Base-by-base conservation (phyloP, 2,329 filamentous ascomycete genomes). In the Penicillium olsonii region DNA sequence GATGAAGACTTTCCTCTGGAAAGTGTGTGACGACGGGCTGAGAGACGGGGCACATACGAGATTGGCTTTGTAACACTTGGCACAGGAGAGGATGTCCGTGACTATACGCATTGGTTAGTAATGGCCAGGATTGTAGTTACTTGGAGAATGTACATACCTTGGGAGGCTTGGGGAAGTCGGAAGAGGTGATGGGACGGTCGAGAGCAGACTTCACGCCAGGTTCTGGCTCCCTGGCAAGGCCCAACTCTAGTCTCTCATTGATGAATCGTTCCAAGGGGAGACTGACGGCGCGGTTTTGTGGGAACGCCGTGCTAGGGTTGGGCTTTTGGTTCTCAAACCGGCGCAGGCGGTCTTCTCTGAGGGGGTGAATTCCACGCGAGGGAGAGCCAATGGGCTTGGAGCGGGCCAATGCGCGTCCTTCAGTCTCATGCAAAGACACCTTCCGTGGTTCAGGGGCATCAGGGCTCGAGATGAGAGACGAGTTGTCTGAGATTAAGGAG, bases 241-340 rank as follows among this genome's bases (percentile, higher is more conserved):
- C 59, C 15, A 65, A 39, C n/a, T 68, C 62, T 10, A 66, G 31
- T 14, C 68, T 58, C 37, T 72, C 70, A 37, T 71, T 70, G 39
- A 73, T 72, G 34, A 72, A 73, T 3, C 70, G 66, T 49, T 71
- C 65, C 10, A 73, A 53, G 17, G 69, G 70, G 35, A 72, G 50
- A 50, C 70, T 73, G 9, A 71, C 66, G 0, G 64, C 57, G 20
- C 67, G 59, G 40, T 54, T 65, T 37, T 67, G 64, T n/a, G 62
- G 54, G 18, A 68, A 62, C 1, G 54, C 37, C 4, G 60, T 48
- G 18, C 56, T 52, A 19, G 57, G 54, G 4, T 61, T 60, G 12
- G 52, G 27, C 38, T 63, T 64, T 15, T 61, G 53, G 33, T 53
- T 52, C 7, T 69, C 60, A 4, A 70, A 33, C 20, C 57, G 62